Evolutionary conservation across 2,329 filamentous ascomycete species (phyloP).

Genomic region (Fusarium mangiferae): DNA sequence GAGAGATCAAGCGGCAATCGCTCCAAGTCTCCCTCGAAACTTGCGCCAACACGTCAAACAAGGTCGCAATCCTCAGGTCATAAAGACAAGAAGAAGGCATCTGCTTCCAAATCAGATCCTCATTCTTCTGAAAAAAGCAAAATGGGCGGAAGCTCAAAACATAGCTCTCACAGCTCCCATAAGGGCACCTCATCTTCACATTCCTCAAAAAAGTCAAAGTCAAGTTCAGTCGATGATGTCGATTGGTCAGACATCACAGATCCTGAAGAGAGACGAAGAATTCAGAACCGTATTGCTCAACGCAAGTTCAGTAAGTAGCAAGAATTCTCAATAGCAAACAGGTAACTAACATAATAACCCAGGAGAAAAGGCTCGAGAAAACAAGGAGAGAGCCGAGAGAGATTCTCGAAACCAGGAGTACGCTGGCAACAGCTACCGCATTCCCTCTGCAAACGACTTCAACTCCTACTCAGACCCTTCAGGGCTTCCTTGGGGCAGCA

Average conservation of each 20-base stretch:
- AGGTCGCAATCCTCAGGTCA: slow-evolving; percentile 22
- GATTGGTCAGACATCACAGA: slow-evolving; percentile 78
- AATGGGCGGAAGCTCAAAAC: slow-evolving; percentile 42
- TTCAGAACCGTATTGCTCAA: slow-evolving; percentile 81
- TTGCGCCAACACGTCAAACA: slow-evolving; percentile 29
- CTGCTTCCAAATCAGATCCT: slow-evolving; percentile 8
- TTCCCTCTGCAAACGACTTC: slow-evolving; percentile 68
- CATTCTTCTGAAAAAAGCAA: slow-evolving; percentile 14
- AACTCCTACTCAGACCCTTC: slow-evolving; percentile 62
- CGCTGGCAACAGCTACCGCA: slow-evolving; percentile 72
- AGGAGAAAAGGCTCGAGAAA: slow-evolving; percentile 78
- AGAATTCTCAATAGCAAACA: too few species aligned
- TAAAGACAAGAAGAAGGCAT: slow-evolving; percentile 34
- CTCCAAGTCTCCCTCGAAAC: slow-evolving; percentile 12
- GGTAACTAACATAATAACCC: neutral
- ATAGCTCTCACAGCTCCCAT: slow-evolving; percentile 36
- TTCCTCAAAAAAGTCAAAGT: slow-evolving; percentile 54
- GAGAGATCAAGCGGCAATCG: slow-evolving; percentile 1
- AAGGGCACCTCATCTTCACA: slow-evolving; percentile 44
- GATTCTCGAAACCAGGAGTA: slow-evolving; percentile 71
- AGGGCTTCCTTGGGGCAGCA: slow-evolving; percentile 77
- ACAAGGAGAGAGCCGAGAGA: slow-evolving; percentile 72
- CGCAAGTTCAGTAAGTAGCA: slow-evolving; percentile 74
- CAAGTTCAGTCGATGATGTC: slow-evolving; percentile 57
- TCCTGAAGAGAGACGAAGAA: slow-evolving; percentile 75